Evolutionary conservation across 495 filamentous ascomycete species (phyloP).

Genomic region (Penicillium tannophilum): DNA sequence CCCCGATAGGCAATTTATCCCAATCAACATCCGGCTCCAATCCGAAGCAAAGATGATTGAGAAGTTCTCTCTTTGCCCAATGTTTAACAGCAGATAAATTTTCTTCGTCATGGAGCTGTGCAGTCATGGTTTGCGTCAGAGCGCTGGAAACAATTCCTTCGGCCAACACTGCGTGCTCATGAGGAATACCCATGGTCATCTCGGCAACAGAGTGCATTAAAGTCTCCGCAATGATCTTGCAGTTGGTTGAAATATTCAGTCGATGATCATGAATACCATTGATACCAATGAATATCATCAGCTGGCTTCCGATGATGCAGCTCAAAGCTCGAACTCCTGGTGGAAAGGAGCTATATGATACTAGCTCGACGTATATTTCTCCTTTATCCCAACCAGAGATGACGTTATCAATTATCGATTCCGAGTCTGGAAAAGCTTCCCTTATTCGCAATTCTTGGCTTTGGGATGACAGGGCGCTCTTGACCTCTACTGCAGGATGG

Average conservation of each 20-base stretch:
- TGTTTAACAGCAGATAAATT: slow-evolving; percentile 35
- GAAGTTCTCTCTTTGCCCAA: slow-evolving; percentile 48
- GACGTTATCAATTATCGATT: slow-evolving; percentile 41
- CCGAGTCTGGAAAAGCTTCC: slow-evolving; percentile 49
- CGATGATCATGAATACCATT: slow-evolving; percentile 38
- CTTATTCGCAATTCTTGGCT: slow-evolving; percentile 35
- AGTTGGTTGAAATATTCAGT: slow-evolving; percentile 49
- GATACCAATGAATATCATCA: slow-evolving; percentile 47
- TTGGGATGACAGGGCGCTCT: slow-evolving; percentile 40
- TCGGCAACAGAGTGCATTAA: slow-evolving; percentile 57
- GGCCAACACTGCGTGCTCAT: slow-evolving; percentile 51
- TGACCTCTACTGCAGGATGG: slow-evolving; percentile 55
- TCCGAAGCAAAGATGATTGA: slow-evolving; percentile 45
- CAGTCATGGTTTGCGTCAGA: slow-evolving; percentile 40
- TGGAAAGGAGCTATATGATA: slow-evolving; percentile 41
- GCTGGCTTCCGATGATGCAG: slow-evolving; percentile 35
- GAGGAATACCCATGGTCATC: slow-evolving; percentile 48
- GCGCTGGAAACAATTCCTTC: slow-evolving; percentile 49
- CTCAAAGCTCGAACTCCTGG: slow-evolving; percentile 52
- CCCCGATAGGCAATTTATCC: slow-evolving; percentile 41
- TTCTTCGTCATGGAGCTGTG: slow-evolving; percentile 39
- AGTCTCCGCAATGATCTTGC: slow-evolving; percentile 54
- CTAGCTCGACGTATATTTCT: slow-evolving; percentile 49
- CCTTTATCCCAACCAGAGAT: slow-evolving; percentile 46
- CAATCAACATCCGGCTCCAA: slow-evolving; percentile 46